phyloP scores from a whole-genome alignment of 805 yeast genomes.

The Tetrapisispora taiwanensis region DNA sequence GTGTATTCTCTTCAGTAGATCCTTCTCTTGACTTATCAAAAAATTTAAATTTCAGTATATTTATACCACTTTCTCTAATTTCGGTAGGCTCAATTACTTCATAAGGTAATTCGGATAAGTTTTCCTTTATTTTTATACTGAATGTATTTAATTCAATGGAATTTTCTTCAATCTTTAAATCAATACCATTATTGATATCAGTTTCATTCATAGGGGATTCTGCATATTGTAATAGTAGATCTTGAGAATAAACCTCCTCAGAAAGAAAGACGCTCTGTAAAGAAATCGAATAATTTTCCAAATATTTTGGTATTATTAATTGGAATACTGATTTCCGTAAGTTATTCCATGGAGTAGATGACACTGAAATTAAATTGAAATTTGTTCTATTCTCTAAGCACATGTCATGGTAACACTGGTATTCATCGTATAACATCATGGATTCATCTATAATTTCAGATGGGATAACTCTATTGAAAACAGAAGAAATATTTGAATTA shows the following conservation, averaged over 20 bases:
- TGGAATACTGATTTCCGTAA: constrained; percentile 11
- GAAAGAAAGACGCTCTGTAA: constrained; percentile 22
- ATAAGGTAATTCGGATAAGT: constrained; percentile 6
- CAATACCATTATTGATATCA: constrained; percentile 14
- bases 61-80: constrained; percentile 9
- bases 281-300: constrained; percentile 9
- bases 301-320: constrained; percentile 11
- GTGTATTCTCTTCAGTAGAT: background rate
- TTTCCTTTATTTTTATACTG: constrained; percentile 6
- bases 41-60: constrained; percentile 17
- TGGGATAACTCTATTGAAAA: constrained; percentile 20
- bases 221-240: constrained; percentile 9
- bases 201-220: constrained; percentile 8
- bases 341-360: constrained; percentile 10
- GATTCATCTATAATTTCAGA: constrained; percentile 11
- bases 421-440: constrained; percentile 20
- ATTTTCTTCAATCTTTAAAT: constrained; percentile 17
- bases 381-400: constrained; percentile 16
- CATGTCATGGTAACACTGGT: constrained; percentile 21
- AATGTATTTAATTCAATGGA: constrained; percentile 17
- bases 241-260: constrained; percentile 20
- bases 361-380: constrained; percentile 20
- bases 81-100: background rate
- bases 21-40: background rate
- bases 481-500: background rate